Conservation (phyloP, 1,284 basidiomycete species). For the Trametes versicolor region DNA sequence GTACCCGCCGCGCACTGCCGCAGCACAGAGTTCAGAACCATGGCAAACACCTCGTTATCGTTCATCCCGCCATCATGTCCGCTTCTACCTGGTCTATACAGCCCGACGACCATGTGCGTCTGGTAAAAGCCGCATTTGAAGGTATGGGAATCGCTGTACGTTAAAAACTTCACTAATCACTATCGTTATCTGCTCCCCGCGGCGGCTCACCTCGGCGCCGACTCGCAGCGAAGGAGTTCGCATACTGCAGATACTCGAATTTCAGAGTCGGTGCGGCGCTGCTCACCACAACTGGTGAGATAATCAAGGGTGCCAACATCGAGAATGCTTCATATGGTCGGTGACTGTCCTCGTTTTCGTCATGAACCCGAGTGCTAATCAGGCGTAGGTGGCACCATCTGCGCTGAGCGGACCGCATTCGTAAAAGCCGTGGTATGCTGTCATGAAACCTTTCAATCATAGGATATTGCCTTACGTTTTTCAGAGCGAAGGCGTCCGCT, state of each 20-base stretch:
- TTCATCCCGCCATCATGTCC: conserved; percentile 36
- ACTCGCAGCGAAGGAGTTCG: conserved; percentile 58
- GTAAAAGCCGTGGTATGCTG: conserved; percentile 84
- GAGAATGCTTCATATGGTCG: conserved; percentile 92
- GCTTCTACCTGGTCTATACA: conserved; percentile 38
- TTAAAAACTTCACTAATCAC: too few species aligned
- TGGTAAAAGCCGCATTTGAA: conserved; percentile 48
- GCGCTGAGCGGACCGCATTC: conserved; percentile 89
- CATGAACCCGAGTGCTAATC: background rate
- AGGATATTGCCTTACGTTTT: background rate
- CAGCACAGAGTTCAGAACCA: background rate
- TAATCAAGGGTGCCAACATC: conserved; percentile 87
- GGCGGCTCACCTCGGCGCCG: background rate
- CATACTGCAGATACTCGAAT: conserved; percentile 84
- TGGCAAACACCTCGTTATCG: background rate
- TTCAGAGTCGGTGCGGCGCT: conserved; percentile 92
- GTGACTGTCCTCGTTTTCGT: conserved; percentile 9
- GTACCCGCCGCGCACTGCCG: background rate
- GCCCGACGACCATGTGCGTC: conserved; percentile 37
- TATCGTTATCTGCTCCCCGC: too few species aligned
- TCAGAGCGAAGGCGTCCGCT: conserved; percentile 79
- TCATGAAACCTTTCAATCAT: conserved; percentile 13
- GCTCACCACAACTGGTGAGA: conserved; percentile 70
- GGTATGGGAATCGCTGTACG: conserved; percentile 32
- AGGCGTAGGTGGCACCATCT: conserved; percentile 78